phyloP scores from a whole-genome alignment of 768 basidiomycete species.

The Podaxis rugospora region DNA sequence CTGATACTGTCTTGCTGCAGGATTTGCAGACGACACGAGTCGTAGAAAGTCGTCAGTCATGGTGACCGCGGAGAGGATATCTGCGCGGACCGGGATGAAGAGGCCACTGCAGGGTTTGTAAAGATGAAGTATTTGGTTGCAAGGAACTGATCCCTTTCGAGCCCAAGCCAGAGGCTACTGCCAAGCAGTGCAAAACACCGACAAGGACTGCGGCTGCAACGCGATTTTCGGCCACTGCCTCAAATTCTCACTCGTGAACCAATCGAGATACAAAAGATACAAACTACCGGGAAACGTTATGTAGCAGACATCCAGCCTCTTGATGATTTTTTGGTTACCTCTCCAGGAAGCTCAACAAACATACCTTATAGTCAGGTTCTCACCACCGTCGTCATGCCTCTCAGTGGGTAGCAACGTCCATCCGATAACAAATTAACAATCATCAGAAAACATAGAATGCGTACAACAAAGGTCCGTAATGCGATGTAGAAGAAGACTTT shows the following conservation, averaged over 20 bases:
- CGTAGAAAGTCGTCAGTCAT: constrained; percentile 75
- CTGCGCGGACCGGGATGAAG: constrained; percentile 8
- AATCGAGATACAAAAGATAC: background rate
- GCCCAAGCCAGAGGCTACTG: constrained; percentile 3
- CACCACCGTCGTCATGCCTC: background rate
- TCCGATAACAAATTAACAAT: background rate
- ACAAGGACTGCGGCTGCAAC: background rate
- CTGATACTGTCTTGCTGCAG: constrained; percentile 49
- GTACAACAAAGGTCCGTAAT: constrained; percentile 1
- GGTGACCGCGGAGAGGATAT: constrained; percentile 7
- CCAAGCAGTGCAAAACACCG: constrained; percentile 14
- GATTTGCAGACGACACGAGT: constrained; percentile 70
- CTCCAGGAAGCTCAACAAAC: background rate
- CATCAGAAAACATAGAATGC: background rate
- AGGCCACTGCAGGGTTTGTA: constrained; percentile 1
- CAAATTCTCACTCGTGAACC: too few species aligned
- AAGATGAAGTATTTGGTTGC: constrained; percentile 7
- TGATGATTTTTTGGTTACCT: too few species aligned
- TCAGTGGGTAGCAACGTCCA: background rate
- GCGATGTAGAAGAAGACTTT: background rate
- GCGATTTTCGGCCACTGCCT: background rate
- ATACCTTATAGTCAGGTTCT: background rate
- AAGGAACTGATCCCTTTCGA: background rate
- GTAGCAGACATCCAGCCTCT: too few species aligned
- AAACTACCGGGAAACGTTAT: background rate